phyloP scores from a whole-genome alignment of 352 stramenopile genomes.

The Globisporangium echinulatum region DNA sequence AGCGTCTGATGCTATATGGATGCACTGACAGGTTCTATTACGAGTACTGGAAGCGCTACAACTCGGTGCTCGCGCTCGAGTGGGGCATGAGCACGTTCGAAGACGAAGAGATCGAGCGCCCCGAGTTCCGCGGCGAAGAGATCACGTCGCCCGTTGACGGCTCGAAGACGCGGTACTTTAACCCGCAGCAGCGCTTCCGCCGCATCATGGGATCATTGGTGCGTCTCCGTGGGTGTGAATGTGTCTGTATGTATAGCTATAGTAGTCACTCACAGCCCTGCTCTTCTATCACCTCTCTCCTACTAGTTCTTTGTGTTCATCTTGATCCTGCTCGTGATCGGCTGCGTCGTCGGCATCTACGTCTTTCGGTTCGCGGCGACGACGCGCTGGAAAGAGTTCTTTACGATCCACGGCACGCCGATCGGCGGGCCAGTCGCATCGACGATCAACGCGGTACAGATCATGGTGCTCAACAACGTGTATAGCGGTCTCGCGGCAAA shows the following conservation, averaged over 20 bases:
- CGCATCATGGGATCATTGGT: slow-evolving; percentile 68
- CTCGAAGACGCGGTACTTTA: slow-evolving; percentile 75
- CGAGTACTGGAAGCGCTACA: slow-evolving; percentile 80
- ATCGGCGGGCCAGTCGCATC: slow-evolving; percentile 47
- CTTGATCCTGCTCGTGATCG: slow-evolving; percentile 64
- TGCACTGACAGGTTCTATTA: slow-evolving; percentile 47
- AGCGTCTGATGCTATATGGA: neutral
- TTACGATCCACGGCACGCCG: slow-evolving; percentile 43
- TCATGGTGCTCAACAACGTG: slow-evolving; percentile 76
- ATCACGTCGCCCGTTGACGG: slow-evolving; percentile 73
- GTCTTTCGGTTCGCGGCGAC: slow-evolving; percentile 61
- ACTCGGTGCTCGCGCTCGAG: slow-evolving; percentile 58
- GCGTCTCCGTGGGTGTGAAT: slow-evolving; percentile 1
- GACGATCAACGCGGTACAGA: slow-evolving; percentile 76
- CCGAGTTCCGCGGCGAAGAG: slow-evolving; percentile 64
- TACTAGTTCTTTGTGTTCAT: slow-evolving; percentile 62
- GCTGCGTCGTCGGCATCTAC: slow-evolving; percentile 64
- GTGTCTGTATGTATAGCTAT: neutral
- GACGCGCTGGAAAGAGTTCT: slow-evolving; percentile 45
- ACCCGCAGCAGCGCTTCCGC: slow-evolving; percentile 46
- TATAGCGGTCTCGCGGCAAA: slow-evolving; percentile 54
- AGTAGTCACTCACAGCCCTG: neutral
- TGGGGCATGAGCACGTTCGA: slow-evolving; percentile 75
- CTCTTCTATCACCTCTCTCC: neutral
- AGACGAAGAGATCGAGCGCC: slow-evolving; percentile 59